Conservation (phyloP, 2,329 filamentous ascomycete genomes). For the Ophiognomonia clavigignenti-juglandacearum region DNA sequence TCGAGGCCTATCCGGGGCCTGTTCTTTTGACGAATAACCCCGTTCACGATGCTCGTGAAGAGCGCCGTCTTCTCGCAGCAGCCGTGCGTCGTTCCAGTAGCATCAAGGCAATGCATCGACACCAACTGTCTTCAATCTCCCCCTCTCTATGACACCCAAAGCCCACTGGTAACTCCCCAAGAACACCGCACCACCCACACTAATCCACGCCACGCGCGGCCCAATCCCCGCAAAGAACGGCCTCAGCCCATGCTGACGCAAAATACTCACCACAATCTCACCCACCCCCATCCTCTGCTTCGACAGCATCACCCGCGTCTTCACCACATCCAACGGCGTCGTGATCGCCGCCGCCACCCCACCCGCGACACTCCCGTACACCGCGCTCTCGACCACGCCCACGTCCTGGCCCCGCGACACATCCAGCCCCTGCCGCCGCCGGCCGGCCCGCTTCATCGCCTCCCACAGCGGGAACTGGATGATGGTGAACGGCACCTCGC, state of each 20-base stretch:
- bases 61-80: background rate
- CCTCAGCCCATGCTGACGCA: constrained; percentile 56
- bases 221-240: constrained; percentile 74
- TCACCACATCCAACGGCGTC: constrained; percentile 91
- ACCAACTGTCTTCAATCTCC: background rate
- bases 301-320: constrained; percentile 93
- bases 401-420: constrained; percentile 37
- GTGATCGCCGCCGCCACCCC: constrained; percentile 83
- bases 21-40: no score
- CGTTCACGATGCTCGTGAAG: no score
- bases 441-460: constrained; percentile 69
- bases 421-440: constrained; percentile 25
- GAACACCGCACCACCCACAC: constrained; percentile 89
- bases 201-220: constrained; percentile 90
- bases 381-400: constrained; percentile 70
- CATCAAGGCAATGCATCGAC: background rate
- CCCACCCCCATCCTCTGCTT: constrained; percentile 58
- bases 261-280: constrained; percentile 59
- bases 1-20: no score
- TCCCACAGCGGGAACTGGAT: constrained; percentile 99
- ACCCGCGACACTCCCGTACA: constrained; percentile 80
- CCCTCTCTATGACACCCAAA: constrained; percentile 63
- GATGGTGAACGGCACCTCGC: constrained; percentile 95
- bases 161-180: constrained; percentile 89
- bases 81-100: background rate